Conservation (phyloP, 2,329 filamentous ascomycete genomes). For the Aspergillus amoenus region DNA sequence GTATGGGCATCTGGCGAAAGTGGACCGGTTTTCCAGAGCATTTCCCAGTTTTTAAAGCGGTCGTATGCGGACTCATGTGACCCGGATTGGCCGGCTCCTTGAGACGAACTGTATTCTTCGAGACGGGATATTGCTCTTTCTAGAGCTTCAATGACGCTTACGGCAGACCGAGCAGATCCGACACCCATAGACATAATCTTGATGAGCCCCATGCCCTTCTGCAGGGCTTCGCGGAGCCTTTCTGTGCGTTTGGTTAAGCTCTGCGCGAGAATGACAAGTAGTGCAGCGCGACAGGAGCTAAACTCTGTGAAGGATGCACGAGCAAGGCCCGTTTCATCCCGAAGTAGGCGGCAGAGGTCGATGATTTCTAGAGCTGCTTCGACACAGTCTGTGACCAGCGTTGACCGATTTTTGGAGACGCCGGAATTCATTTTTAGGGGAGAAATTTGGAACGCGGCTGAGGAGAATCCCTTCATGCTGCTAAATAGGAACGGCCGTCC, state of each 20-base stretch:
- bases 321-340: conserved; percentile 54
- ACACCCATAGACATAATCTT: conserved; percentile 56
- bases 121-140: conserved; percentile 50
- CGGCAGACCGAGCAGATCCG: conserved; percentile 54
- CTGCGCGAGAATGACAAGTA: conserved; percentile 49
- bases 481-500: conserved; percentile 56
- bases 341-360: conserved; percentile 51
- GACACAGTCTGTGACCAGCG: conserved; percentile 53
- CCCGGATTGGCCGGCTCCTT: conserved; percentile 31
- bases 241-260: conserved; percentile 42
- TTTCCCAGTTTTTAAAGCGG: conserved; percentile 54
- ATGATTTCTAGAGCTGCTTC: conserved; percentile 54
- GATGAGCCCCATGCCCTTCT: conserved; percentile 53
- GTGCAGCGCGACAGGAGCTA: conserved; percentile 55
- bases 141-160: conserved; percentile 54
- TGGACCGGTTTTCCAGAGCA: conserved; percentile 47
- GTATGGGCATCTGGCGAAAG: conserved; percentile 33
- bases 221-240: conserved; percentile 46
- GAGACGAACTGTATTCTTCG: conserved; percentile 43
- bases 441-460: conserved; percentile 17
- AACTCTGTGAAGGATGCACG: conserved; percentile 58
- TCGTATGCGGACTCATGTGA: conserved; percentile 51
- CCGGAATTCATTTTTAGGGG: conserved; percentile 30
- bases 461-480: conserved; percentile 31
- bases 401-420: conserved; percentile 36